Evolutionary conservation across 352 stramenopile genomes (phyloP).

Genomic region (Globisporangium paddicum): DNA sequence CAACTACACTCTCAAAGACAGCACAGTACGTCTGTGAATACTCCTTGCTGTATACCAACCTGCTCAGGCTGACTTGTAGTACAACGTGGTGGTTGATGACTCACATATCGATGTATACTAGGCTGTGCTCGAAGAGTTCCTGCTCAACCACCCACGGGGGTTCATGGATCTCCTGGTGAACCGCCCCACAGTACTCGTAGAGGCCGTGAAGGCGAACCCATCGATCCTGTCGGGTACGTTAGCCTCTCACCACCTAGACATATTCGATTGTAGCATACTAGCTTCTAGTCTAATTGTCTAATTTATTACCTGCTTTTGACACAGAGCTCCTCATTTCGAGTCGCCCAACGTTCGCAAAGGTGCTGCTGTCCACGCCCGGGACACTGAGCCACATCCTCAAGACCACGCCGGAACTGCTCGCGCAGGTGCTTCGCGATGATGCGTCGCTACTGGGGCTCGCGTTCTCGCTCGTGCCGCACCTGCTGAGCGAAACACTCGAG

Average conservation of each 20-base stretch:
- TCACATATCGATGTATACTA: slow-evolving; percentile 14
- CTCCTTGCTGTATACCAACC: background rate
- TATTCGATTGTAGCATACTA: background rate
- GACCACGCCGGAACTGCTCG: slow-evolving; percentile 40
- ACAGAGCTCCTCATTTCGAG: slow-evolving; percentile 41
- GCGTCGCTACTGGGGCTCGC: slow-evolving; percentile 33
- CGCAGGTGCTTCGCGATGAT: slow-evolving; percentile 48
- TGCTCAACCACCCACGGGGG: slow-evolving; percentile 53
- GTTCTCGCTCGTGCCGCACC: slow-evolving; percentile 51
- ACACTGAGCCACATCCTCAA: slow-evolving; percentile 47
- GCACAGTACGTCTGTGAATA: slow-evolving; percentile 23
- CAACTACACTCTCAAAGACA: slow-evolving; percentile 60
- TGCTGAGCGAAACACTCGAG: slow-evolving; percentile 55
- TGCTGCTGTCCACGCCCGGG: slow-evolving; percentile 36
- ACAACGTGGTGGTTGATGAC: background rate
- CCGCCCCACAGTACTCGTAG: slow-evolving; percentile 36
- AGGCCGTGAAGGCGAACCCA: slow-evolving; percentile 42
- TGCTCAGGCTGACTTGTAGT: too few relatives aligned
- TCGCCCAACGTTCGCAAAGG: slow-evolving; percentile 32
- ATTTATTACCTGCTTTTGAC: background rate
- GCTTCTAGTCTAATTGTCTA: background rate
- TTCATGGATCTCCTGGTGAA: slow-evolving; percentile 61
- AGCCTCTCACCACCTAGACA: background rate
- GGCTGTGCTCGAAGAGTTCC: slow-evolving; percentile 60
- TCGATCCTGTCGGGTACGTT: slow-evolving; percentile 47